These are phyloP conservation scores for Phytopythium boreale DNA, from an alignment of 352 stramenopile genomes.

Conservation along the genomic window DNA sequence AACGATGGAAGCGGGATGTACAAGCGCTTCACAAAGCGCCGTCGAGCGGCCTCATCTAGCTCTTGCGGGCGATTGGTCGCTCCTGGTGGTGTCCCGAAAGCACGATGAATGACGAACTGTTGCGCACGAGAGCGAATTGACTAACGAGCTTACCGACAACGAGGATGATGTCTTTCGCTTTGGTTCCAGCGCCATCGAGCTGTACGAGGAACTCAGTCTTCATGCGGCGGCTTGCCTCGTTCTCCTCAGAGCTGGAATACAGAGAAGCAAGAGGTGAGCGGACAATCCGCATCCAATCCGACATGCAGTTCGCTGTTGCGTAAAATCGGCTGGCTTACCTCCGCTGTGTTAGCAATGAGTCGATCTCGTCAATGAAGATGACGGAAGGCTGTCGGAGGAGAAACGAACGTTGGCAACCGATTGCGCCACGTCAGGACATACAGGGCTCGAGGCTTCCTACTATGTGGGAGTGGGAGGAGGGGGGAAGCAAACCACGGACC, in stretches of 20 bases:
- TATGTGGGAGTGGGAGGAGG: too few relatives aligned
- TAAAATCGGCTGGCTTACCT: conserved; percentile 65
- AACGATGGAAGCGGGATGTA: conserved; percentile 96
- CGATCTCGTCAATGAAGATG: conserved; percentile 99
- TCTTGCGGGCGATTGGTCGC: conserved; percentile 98
- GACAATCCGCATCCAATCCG: not conserved
- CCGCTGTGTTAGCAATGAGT: conserved; percentile 96
- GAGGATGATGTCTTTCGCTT: conserved; percentile 89
- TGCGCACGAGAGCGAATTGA: not conserved
- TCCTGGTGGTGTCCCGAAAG: conserved; percentile 29
- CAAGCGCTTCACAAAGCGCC: conserved; percentile 96
- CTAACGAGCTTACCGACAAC: conserved; percentile 55
- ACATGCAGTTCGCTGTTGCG: not conserved
- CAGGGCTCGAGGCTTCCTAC: not conserved
- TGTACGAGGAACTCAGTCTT: conserved; percentile 99
- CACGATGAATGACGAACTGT: not conserved
- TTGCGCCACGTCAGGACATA: not conserved
- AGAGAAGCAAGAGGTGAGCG: not conserved
- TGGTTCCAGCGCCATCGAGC: conserved; percentile 93
- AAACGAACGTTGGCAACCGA: not conserved
- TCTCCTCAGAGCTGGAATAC: conserved; percentile 89
- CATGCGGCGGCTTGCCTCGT: conserved; percentile 96
- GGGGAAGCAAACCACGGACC: conserved; percentile 22
- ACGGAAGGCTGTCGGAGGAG: conserved; percentile 85
- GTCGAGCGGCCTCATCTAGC: conserved; percentile 95